Evolutionary conservation across 768 basidiomycete species (phyloP).

Genomic region (Rhizopogon roseolus): DNA sequence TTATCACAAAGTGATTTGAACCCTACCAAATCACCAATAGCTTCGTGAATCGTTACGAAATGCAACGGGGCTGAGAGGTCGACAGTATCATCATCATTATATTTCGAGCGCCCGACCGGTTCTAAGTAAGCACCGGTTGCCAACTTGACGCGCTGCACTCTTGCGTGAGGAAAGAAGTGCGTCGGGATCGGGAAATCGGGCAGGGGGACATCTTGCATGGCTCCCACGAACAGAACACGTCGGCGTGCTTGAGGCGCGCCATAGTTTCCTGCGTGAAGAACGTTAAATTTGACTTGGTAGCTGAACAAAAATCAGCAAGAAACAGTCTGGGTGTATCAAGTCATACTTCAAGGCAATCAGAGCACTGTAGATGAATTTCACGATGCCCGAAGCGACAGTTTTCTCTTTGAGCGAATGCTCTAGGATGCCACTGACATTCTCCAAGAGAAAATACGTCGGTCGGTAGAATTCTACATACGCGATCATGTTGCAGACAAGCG

Average conservation of each 20-base stretch:
- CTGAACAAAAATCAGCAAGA: slow-evolving; percentile 4
- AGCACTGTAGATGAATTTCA: slow-evolving; percentile 61
- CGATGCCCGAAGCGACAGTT: slow-evolving; percentile 47
- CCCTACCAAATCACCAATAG: slow-evolving; percentile 65
- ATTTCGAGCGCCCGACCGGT: slow-evolving; percentile 40
- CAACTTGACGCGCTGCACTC: slow-evolving; percentile 31
- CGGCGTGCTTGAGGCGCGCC: slow-evolving; percentile 66
- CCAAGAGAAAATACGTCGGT: slow-evolving; percentile 61
- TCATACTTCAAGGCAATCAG: slow-evolving; percentile 62
- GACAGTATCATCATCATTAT: slow-evolving; percentile 19
- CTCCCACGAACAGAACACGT: slow-evolving; percentile 67
- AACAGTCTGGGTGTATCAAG: neutral
- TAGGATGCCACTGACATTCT: slow-evolving; percentile 68
- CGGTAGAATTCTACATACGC: slow-evolving; percentile 62
- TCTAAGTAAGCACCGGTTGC: slow-evolving; percentile 38
- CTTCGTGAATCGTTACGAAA: slow-evolving; percentile 56
- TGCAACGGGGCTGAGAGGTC: slow-evolving; percentile 55
- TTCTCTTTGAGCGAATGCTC: slow-evolving; percentile 40
- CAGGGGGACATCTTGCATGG: slow-evolving; percentile 48
- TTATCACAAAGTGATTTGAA: slow-evolving; percentile 5
- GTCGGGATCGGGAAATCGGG: slow-evolving; percentile 65
- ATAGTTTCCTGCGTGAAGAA: slow-evolving; percentile 67
- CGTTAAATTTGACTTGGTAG: slow-evolving; percentile 64
- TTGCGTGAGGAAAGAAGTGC: slow-evolving; percentile 38
- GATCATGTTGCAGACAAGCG: slow-evolving; percentile 66